Conservation (phyloP, 2,329 filamentous ascomycete species). For the Tolypocladium amazonense region DNA sequence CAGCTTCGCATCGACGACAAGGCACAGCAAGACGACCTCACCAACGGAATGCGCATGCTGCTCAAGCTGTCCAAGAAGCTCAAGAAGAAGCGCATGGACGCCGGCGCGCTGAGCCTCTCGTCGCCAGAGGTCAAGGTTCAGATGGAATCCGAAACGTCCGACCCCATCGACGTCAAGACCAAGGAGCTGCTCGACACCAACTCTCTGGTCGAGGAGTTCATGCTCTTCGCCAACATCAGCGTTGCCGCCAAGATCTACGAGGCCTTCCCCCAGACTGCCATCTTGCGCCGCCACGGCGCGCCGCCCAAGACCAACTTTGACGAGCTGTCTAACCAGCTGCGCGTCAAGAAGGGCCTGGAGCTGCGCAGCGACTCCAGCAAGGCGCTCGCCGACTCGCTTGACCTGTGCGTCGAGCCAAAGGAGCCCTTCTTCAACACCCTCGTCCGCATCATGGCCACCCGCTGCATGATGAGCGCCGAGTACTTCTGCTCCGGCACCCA, state of each 20-base stretch:
- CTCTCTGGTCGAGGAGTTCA: conserved; percentile 97
- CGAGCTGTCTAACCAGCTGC: conserved; percentile 82
- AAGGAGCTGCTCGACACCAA: conserved; percentile 93
- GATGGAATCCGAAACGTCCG: conserved; percentile 88
- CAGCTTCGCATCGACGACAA: conserved; percentile 87
- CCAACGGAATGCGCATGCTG: conserved; percentile 76
- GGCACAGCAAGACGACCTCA: conserved; percentile 81
- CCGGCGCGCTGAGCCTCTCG: conserved; percentile 86
- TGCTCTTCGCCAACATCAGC: conserved; percentile 94
- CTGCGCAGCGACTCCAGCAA: conserved; percentile 78
- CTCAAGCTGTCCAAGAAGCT: conserved; percentile 86
- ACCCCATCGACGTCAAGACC: conserved; percentile 91
- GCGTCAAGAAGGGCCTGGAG: conserved; percentile 72
- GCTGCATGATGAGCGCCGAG: conserved; percentile 98
- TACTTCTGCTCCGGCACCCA: conserved; percentile 96
- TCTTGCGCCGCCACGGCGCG: conserved; percentile 82
- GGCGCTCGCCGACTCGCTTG: conserved; percentile 87
- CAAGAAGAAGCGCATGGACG: conserved; percentile 91
- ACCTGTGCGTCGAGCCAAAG: conserved; percentile 64
- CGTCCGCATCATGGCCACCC: conserved; percentile 91
- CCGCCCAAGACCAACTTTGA: conserved; percentile 96
- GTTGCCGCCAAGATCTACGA: conserved; percentile 86
- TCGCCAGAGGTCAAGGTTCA: conserved; percentile 97
- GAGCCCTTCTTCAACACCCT: conserved; percentile 99
- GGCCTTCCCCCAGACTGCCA: conserved; percentile 87